Base-by-base conservation (phyloP, 371 early-diverging fungal genomes). In the Mucor ambiguus region DNA sequence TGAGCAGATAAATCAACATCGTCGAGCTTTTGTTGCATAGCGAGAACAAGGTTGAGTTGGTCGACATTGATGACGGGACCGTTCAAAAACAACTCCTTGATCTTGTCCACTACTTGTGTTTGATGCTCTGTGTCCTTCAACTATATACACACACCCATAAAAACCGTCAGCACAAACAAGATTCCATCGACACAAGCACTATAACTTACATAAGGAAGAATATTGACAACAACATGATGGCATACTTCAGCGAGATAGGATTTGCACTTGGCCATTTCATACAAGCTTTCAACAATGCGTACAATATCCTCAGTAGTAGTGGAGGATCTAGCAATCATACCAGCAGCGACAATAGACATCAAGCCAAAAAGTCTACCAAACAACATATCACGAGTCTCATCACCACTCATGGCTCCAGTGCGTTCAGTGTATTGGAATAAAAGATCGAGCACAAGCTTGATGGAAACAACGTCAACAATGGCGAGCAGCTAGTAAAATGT, bases 341-440 rank as follows among this genome's bases (percentile, higher is more conserved):
- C 94, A 9, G 96, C 90, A 66, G 89, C 86, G 37, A 90, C 83
- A 46, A 98, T 85, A 33, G 93, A 87, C 85, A 92, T 87, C 57
- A 89, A 76, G 16, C 96, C 94, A 79, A 98, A 96, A 58, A 96
- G 78, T 63, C 95, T 89, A 58, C 95, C 96, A 78, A 96, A 95
- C 64, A 89, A 76, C 81, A 91, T 90, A 72, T 96, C 95, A 41
- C 93, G 85, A 67, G 89, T 90, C 78, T 98, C 98, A 85, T 95
- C 88, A 24, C 85, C 83, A 61, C 78, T 78, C 85, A 86, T 84
- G 37, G 78, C 74, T 63, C 77, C 75, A 54, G 79, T 79, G 56
- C 81, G 77, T 63, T 86, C 86, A 72, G 91, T 91, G 62, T 83
- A 83, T 57, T 85, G 80, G 68, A 85, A 82, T 61, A 95, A 72